A percentile compares a stretch with the other conserved stretches of the same genome.
These are phyloP conservation scores for Lepiota venenata DNA, from an alignment of 768 basidiomycete genomes.

Conservation along the genomic window DNA sequence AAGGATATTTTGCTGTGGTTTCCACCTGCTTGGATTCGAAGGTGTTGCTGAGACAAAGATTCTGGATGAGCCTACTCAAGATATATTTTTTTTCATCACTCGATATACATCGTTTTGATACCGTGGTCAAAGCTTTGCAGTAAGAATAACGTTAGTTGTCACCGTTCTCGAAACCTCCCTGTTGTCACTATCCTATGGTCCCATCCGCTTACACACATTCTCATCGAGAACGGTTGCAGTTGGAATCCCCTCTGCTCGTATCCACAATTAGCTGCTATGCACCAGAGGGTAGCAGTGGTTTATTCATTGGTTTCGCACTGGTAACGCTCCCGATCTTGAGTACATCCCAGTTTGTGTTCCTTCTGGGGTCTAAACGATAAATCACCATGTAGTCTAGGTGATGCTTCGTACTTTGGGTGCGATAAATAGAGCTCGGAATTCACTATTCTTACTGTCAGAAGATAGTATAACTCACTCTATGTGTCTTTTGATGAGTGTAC, in stretches of 20 bases:
- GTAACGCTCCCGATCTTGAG: conserved; percentile 9
- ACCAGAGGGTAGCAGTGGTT: conserved; percentile 6
- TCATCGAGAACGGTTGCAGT: too few relatives aligned
- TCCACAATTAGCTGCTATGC: conserved; percentile 13
- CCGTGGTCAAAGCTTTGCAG: not conserved
- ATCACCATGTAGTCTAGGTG: conserved; percentile 19
- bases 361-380: too few relatives aligned
- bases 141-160: not conserved
- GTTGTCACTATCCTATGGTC: too few relatives aligned
- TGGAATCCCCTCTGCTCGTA: conserved; percentile 5
- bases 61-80: not conserved
- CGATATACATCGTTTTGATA: not conserved
- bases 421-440: conserved; percentile 19
- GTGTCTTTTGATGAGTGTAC: conserved; percentile 16
- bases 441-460: conserved; percentile 16
- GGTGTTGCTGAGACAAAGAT: not conserved
- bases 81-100: not conserved
- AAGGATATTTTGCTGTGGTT: not conserved
- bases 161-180: too few relatives aligned
- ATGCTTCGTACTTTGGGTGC: conserved; percentile 19
- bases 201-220: too few relatives aligned
- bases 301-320: conserved; percentile 10
- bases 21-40: not conserved
- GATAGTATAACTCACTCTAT: conserved; percentile 24
- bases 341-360: not conserved